Evolutionary conservation across 331 rosid genomes (phyloP), one percentile per base, ranked within the genome.

Genomic region (Rhamnella rubrinervis): DNA sequence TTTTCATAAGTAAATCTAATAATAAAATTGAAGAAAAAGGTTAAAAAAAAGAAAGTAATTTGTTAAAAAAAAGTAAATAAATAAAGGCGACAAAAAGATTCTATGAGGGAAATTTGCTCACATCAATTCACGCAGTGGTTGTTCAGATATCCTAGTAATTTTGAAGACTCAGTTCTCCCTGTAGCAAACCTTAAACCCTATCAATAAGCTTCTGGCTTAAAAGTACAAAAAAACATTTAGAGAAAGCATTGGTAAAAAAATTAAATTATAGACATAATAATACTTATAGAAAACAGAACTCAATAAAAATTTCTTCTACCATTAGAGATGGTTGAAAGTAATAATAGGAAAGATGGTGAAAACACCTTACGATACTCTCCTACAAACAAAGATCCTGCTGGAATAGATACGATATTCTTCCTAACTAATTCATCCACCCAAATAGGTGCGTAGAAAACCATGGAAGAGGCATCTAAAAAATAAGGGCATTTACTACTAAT

Each of bases 361-460:
- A n/a, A n/a, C n/a, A n/a, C n/a, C n/a, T 38, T 31, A 68, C 79
- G 41, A 6, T n/a, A n/a, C n/a, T n/a, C n/a, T n/a, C n/a, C n/a
- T n/a, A n/a, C n/a, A 88, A 91, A 84, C 37, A 89, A 63, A 8
- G 92, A 86, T 1, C 96, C 71, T 3, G 81, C 0, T 0, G 78
- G 55, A 13, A n/a, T n/a, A n/a, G 84, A 86, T 63, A 84, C 92
- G 72, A 84, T 76, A 44, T 82, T 89, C 65, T 86, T 86, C 0
- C 79, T 63, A 1, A 89, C 96, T 13, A 89, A 89, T 0, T 89
- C 96, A 14, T 84, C 78, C 13, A 89, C 92, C 0, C 92, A 88
- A 77, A 86, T 55, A 38, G 96, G 88, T 81, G 86, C 96, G 47
- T 86, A 84, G 66, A 89, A 89, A 0, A 92, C 92, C 4, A n/a